phyloP scores from a whole-genome alignment of 2,329 filamentous ascomycete species.

The Septoria petroselini region DNA sequence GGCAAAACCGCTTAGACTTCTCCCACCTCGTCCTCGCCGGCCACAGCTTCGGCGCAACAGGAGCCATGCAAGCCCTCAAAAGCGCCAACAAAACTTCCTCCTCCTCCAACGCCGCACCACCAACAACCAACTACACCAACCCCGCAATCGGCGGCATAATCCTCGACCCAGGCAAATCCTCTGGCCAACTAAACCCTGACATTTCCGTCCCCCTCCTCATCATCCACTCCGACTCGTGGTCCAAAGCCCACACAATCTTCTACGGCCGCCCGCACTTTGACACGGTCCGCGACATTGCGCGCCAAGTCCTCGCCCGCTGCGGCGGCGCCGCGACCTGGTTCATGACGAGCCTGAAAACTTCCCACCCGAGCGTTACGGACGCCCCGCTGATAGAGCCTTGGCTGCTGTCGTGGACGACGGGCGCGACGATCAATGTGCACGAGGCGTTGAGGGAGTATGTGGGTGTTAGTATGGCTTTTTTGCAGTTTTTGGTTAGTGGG shows the following conservation, averaged over 20 bases:
- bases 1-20: constrained; percentile 54
- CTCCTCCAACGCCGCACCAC: not conserved
- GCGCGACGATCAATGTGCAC: constrained; percentile 54
- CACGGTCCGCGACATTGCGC: constrained; percentile 53
- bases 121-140: constrained; percentile 3
- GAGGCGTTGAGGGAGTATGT: constrained; percentile 60
- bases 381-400: constrained; percentile 61
- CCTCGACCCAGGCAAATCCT: constrained; percentile 62
- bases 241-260: constrained; percentile 53
- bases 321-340: constrained; percentile 42
- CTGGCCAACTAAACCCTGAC: constrained; percentile 57
- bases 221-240: constrained; percentile 64
- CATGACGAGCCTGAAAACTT: constrained; percentile 38
- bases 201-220: constrained; percentile 58
- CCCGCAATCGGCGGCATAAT: constrained; percentile 56
- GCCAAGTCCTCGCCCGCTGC: constrained; percentile 43
- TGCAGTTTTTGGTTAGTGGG: constrained; percentile 46
- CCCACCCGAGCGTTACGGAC: constrained; percentile 63
- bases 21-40: constrained; percentile 56
- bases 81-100: constrained; percentile 41
- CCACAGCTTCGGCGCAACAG: constrained; percentile 64
- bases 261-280: constrained; percentile 62
- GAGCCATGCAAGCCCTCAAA: constrained; percentile 57
- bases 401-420: constrained; percentile 58
- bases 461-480: constrained; percentile 54